Evolutionary conservation across 495 filamentous ascomycete species (phyloP), one percentile per base, ranked within the genome.

Genomic region (Annulohypoxylon moriforme): DNA sequence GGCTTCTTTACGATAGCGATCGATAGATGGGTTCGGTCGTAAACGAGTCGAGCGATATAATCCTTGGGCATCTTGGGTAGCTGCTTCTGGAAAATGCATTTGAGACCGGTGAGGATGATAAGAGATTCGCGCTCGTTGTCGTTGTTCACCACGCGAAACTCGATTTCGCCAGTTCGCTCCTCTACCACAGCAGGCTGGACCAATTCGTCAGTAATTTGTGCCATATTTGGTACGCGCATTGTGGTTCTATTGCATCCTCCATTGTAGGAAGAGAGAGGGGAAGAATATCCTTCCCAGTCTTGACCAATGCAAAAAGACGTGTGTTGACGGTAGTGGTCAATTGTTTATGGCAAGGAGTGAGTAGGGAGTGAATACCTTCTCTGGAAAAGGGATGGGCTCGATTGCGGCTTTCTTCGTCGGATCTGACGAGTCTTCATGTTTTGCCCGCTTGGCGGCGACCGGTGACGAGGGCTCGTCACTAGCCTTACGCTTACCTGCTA

Each of bases 41-140:
- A 99, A 29, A 99, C 96, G 7, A 99, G 88, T 24, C 96, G 89
- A 18, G 96, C 96, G 66, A 99, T 98, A 78, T 99, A 99, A 74
- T 98, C 95, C 80, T 97, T 97, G 0, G 96, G 96, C 96, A 99
- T 99, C 81, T 98, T 98, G 1, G 96, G 96, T 0, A 99, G 86
- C 71, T 99, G 96, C 67, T 99, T 98, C 79, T 99, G 96, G 76
- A 99, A 99, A 58, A 99, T 97, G 76, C 94, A 97, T 79, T 98
- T 99, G 42, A 99, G 81, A 8, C 96, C 96, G 0, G 95, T 98
- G 20, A 99, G 87, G 73, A 99, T 95, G 73, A 98, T 96, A 34
- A 94, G 89, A 80, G 92, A 96, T 75, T 97, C 94, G 49, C 90
- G 87, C 14, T 89, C 85, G 71, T 91, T 91, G 77, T 99, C 96